Base-by-base conservation (phyloP, 371 early-diverging fungal genomes). In the Blakeslea trispora region DNA sequence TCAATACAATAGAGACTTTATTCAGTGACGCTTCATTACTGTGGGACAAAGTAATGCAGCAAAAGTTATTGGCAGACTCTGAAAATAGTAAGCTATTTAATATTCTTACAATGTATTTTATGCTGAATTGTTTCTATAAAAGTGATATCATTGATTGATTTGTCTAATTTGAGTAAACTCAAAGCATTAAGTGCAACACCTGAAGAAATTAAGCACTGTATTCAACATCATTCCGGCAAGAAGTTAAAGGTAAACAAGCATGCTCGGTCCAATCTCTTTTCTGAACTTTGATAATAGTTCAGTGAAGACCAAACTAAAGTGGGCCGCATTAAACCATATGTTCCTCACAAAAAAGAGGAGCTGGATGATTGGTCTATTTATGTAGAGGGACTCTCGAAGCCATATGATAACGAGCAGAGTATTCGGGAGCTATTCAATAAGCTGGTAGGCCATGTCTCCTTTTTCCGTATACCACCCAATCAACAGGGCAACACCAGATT, bases 1-100 rank as follows among this genome's bases (percentile, higher is more conserved):
- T 57, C 5, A 75, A 72, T 44, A 37, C 53, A n/a, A 51, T 76
- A 9, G 73, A 72, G 40, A 71, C 68, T 9, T 74, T 64, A 31
- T 78, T 75, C 41, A 74, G 75, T 50, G 78, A 78, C 63, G 71
- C 73, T 22, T 70, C 65, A 49, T 40, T 78, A 1, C 28, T 63
- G 40, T 74, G 72, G 71, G 75, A 78, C 49, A 75, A 78, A 53
- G 19, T 69, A 0, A 53, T 78, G 67, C 46, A 51, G 6, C 45
- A 45, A n/a, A 44, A 74, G 21, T 59, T 77, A 11, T 5, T 52
- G 10, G 46, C 57, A 23, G 59, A 70, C 57, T 47, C 56, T 15
- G 43, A 66, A 19, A 69, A 64, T 37, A 71, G 77, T 74, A 74
- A 67, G 45, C 23, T 3, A 32, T 17, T 54, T 31, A 3, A 28